Percentiles rank a stretch among this genome's conserved stretches.
Conservation (phyloP, 2,329 filamentous ascomycete genomes). For the Arthroderma uncinatum region DNA sequence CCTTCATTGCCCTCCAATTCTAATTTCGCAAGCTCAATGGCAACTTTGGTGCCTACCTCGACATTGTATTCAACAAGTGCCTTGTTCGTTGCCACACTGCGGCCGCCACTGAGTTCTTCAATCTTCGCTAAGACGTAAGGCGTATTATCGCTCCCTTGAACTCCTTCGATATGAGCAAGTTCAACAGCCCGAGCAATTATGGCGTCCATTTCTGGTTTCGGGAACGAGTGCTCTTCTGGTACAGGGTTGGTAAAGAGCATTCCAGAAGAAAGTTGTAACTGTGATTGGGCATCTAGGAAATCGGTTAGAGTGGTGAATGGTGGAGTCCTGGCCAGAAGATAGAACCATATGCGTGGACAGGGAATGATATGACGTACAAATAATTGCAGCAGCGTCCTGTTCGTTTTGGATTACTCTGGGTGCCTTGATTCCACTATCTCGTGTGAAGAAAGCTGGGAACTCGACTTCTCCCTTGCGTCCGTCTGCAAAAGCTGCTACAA, state of each 20-base stretch:
- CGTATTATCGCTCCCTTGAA: conserved; percentile 66
- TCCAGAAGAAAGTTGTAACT: conserved; percentile 62
- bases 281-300: conserved; percentile 55
- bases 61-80: conserved; percentile 59
- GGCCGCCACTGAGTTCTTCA: conserved; percentile 61
- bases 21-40: conserved; percentile 49
- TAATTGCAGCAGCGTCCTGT: conserved; percentile 76
- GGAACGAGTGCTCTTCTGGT: conserved; percentile 57
- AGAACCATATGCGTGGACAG: no score
- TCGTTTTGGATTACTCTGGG: conserved; percentile 65
- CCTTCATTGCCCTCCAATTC: conserved; percentile 29
- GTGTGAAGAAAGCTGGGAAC: conserved; percentile 86
- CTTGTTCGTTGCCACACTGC: conserved; percentile 63
- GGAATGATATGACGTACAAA: conserved; percentile 42
- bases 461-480: conserved; percentile 61
- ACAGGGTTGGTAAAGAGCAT: conserved; percentile 85
- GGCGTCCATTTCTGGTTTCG: conserved; percentile 57
- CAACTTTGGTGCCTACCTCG: conserved; percentile 52
- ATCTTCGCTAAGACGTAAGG: conserved; percentile 73
- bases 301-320: background rate
- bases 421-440: conserved; percentile 73
- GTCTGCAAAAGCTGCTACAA: conserved; percentile 82
- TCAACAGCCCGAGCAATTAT: conserved; percentile 58
- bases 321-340: no score
- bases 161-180: conserved; percentile 54